A percentile compares a stretch with the other conserved stretches of the same genome.
Conservation (phyloP, 2,329 filamentous ascomycete genomes). For the Xylariaceae sp. region DNA sequence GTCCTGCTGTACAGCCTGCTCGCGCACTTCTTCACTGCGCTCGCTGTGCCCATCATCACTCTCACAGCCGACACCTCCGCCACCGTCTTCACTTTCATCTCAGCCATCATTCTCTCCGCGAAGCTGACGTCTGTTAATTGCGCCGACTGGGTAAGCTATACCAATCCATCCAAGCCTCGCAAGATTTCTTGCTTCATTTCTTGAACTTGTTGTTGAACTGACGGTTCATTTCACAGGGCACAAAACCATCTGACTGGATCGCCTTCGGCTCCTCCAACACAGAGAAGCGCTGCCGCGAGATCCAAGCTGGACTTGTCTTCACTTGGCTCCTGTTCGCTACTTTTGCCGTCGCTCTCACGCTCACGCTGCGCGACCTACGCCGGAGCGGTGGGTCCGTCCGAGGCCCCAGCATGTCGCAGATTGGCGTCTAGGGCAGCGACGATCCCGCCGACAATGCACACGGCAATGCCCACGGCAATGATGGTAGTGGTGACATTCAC, state of each 20-base stretch:
- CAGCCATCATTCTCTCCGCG: constrained; percentile 63
- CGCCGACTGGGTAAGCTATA: constrained; percentile 45
- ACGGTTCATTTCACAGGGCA: constrained; percentile 30
- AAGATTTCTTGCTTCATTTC: too few species aligned
- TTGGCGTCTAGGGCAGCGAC: constrained; percentile 38
- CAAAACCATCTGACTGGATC: constrained; percentile 48
- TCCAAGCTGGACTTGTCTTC: constrained; percentile 69
- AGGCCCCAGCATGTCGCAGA: constrained; percentile 52
- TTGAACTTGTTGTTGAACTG: background rate
- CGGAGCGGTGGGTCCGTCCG: constrained; percentile 44
- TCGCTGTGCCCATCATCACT: constrained; percentile 24
- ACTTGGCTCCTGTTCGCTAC: constrained; percentile 70
- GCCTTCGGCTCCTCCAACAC: constrained; percentile 56
- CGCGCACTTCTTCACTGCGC: constrained; percentile 22
- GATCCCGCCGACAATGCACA: constrained; percentile 12
- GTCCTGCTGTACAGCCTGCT: constrained; percentile 45
- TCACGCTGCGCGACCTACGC: constrained; percentile 49
- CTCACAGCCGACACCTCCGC: constrained; percentile 38
- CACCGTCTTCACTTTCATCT: constrained; percentile 64
- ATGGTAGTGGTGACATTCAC: background rate
- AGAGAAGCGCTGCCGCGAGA: constrained; percentile 64
- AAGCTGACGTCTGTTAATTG: constrained; percentile 66
- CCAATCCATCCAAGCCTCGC: too few species aligned
- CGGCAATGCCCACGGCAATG: background rate
- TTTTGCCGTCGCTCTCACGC: constrained; percentile 52